Evolutionary conservation across 73 alveolate species (phyloP).

Genomic region (Paramecium primaurelia): DNA sequence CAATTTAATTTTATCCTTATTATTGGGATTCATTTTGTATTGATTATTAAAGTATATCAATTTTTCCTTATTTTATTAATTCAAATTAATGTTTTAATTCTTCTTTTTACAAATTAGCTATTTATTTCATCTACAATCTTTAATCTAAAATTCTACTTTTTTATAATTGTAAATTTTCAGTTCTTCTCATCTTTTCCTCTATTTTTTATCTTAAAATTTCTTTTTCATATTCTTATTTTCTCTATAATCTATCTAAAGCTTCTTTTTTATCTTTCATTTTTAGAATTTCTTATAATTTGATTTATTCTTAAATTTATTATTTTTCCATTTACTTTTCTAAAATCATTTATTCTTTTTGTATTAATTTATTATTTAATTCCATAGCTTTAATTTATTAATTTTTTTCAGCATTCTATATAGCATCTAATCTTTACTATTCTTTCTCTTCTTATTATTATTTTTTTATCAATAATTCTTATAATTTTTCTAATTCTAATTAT

Average conservation of each 20-base stretch:
- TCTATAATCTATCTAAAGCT: background rate
- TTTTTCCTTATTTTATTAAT: background rate
- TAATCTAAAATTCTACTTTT: background rate
- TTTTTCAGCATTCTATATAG: background rate
- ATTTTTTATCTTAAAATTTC: background rate
- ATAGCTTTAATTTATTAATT: background rate
- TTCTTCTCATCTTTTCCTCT: background rate
- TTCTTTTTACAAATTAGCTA: background rate
- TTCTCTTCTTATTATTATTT: background rate
- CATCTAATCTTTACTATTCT: background rate
- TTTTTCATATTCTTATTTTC: conserved; percentile 8
- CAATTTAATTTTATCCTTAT: background rate
- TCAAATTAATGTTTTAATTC: background rate
- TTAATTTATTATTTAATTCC: background rate
- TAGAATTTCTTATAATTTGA: background rate
- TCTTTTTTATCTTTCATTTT: background rate
- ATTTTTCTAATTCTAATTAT: background rate
- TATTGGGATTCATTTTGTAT: background rate
- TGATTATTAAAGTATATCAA: background rate
- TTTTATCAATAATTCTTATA: background rate
- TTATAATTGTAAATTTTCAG: background rate
- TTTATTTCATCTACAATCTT: background rate
- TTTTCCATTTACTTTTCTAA: background rate
- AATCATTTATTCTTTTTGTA: background rate
- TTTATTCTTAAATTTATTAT: background rate